Evolutionary conservation across 78 protist genomes (phyloP), one percentile per base, ranked within the genome.

Genomic region (Emiliania huxleyi): DNA sequence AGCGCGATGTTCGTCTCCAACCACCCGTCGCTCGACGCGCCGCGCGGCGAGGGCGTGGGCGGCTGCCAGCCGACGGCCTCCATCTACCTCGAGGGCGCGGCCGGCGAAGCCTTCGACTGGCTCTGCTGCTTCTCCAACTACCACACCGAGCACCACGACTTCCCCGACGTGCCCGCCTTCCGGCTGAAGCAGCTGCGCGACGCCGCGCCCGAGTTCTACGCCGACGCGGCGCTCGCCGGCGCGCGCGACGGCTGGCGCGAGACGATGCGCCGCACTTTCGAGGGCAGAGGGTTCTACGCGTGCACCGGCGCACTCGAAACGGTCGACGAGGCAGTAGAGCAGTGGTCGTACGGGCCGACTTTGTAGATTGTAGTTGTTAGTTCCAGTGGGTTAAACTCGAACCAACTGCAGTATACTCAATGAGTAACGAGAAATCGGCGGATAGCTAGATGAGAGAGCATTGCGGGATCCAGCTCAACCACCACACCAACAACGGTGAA

Each of bases 81-180:
- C 23, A 15, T 79, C 35, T 79, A 79, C 87, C 0, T 75, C 26
- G 22, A 4, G 29, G 73, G 33, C 62, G n/a, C n/a, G n/a, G 55
- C 55, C 55, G 79, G 79, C 1, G 25, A 1, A 15, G 2, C 19
- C 33, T 77, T 40, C 46, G 85, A 77, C 48, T 37, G 48, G 85
- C 85, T 77, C 46, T 40, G 49, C 46, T 15, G 29, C 23, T 40
- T 40, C 48, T 40, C 48, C 23, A 77, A 77, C 46, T 77, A 15
- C 29, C 85, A 77, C 46, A 21, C 26, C 8, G 87, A 79, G 87
- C 87, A 79, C 35, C 87, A 79, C 87, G 87, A 79, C 87, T 79
- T 79, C 52, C 49, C 55, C 37, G 87, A 79, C 37, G 87, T 79
- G 37, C 87, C 87, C 0, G 11, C 19, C 40, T 43, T 18, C 12